A percentile compares a stretch with the other conserved stretches of the same genome.
Evolutionary conservation across 2,329 filamentous ascomycete genomes (phyloP).

Genomic region (Mycogone perniciosa): DNA sequence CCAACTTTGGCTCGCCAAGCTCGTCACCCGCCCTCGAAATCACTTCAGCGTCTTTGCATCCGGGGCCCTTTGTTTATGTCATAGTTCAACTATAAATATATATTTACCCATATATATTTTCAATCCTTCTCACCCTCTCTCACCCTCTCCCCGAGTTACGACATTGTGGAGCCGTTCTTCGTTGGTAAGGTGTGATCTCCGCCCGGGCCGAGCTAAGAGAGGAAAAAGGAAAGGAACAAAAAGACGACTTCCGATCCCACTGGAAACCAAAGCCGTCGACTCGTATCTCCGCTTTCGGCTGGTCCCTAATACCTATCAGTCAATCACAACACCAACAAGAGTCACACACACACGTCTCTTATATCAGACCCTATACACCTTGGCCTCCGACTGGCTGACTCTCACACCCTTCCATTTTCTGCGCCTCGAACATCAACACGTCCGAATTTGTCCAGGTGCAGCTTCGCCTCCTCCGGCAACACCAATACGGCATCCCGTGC

Average conservation of each 20-base stretch:
- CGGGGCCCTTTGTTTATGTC: too few species aligned
- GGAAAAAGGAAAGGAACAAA: too few species aligned
- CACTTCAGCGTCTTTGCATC: too few species aligned
- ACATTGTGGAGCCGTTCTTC: slow-evolving; percentile 11
- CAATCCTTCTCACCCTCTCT: too few species aligned
- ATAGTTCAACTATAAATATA: too few species aligned
- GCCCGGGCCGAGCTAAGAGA: background rate
- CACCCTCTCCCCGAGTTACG: background rate
- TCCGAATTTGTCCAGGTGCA: slow-evolving; percentile 1
- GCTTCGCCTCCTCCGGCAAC: slow-evolving; percentile 10
- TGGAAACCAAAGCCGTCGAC: slow-evolving; percentile 4
- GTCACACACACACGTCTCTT: slow-evolving; percentile 14
- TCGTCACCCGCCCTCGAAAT: too few species aligned
- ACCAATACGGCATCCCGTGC: slow-evolving; percentile 11
- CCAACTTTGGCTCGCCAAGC: too few species aligned
- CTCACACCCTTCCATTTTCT: background rate
- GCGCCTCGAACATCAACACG: background rate
- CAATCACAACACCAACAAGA: slow-evolving; percentile 15
- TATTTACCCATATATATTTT: too few species aligned
- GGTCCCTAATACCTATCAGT: slow-evolving; percentile 1
- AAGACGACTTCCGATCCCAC: background rate
- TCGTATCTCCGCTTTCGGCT: slow-evolving; percentile 21
- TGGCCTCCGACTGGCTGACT: background rate
- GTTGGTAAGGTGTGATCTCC: slow-evolving; percentile 8
- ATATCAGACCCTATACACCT: background rate